Conservation (phyloP, 140 eudicot species). For the Anethum foeniculum region DNA sequence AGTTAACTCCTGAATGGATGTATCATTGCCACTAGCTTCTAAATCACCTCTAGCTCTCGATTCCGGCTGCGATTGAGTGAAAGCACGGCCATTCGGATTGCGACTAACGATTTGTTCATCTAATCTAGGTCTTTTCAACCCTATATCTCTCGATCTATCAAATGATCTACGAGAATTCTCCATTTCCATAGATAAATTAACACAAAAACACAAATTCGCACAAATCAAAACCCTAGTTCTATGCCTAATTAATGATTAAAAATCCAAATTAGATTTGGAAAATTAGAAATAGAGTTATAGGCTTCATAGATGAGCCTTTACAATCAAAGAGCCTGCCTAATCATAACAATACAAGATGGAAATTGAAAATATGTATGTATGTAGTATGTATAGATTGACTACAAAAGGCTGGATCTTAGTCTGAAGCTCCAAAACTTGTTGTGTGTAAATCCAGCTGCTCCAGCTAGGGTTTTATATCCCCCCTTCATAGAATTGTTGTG, state of each 20-base stretch:
- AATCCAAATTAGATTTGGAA: not conserved
- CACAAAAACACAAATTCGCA: constrained; percentile 13
- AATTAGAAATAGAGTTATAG: not conserved
- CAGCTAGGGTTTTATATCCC: not conserved
- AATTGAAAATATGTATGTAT: not conserved
- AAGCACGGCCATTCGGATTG: constrained; percentile 34
- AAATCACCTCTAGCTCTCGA: constrained; percentile 32
- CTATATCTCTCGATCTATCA: constrained; percentile 58
- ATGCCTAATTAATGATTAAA: constrained; percentile 3
- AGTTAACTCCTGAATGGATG: constrained; percentile 60
- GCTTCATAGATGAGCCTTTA: not conserved
- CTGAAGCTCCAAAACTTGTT: not conserved
- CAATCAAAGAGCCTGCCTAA: not conserved
- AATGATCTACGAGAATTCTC: constrained; percentile 65
- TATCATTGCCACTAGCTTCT: constrained; percentile 23
- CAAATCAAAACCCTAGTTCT: constrained; percentile 18
- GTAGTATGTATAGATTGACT: not conserved
- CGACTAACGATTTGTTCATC: constrained; percentile 40
- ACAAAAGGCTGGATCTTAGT: not conserved
- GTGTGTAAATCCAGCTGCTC: not conserved
- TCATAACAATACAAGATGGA: not conserved
- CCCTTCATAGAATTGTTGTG: not conserved
- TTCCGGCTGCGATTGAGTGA: constrained; percentile 28
- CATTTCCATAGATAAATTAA: constrained; percentile 38
- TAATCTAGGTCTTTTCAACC: constrained; percentile 59